Evolutionary conservation across 2,329 filamentous ascomycete species (phyloP).

Genomic region (Fusarium sp.): DNA sequence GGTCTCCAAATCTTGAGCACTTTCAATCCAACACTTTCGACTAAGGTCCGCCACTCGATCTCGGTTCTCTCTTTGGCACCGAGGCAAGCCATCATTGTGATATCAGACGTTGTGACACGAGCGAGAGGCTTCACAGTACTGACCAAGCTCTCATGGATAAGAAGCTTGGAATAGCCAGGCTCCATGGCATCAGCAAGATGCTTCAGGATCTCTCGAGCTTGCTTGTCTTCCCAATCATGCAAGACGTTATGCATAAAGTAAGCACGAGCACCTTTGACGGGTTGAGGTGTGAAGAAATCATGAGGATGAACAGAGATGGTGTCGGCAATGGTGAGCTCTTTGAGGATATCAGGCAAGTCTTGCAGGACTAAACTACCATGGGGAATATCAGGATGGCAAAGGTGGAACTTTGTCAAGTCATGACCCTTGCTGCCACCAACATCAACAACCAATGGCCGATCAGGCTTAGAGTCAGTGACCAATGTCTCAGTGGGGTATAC

Average conservation of each 20-base stretch:
- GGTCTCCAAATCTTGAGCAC: slow-evolving; percentile 49
- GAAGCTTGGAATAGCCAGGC: slow-evolving; percentile 51
- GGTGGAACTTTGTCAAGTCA: slow-evolving; percentile 50
- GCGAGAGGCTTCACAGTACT: slow-evolving; percentile 45
- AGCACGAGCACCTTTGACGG: slow-evolving; percentile 53
- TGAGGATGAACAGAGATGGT: slow-evolving; percentile 48
- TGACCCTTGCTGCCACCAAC: slow-evolving; percentile 53
- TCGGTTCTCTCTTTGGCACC: slow-evolving; percentile 49
- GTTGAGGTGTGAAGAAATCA: slow-evolving; percentile 53
- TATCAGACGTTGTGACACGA: slow-evolving; percentile 49
- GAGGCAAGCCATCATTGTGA: slow-evolving; percentile 50
- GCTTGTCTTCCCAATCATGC: slow-evolving; percentile 61
- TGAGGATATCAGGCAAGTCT: slow-evolving; percentile 50
- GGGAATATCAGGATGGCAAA: slow-evolving; percentile 42
- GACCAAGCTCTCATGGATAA: slow-evolving; percentile 53
- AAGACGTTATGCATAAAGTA: slow-evolving; percentile 62
- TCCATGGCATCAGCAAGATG: slow-evolving; percentile 41
- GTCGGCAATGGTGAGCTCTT: slow-evolving; percentile 36
- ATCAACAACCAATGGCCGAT: slow-evolving; percentile 49
- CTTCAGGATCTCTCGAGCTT: slow-evolving; percentile 50
- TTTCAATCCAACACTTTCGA: slow-evolving; percentile 42
- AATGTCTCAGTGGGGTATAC: slow-evolving; percentile 50
- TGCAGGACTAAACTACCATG: slow-evolving; percentile 49
- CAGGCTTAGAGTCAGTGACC: slow-evolving; percentile 43
- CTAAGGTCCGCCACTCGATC: slow-evolving; percentile 46